Percentiles rank a stretch among this genome's conserved stretches.
These are phyloP conservation scores for Anisodus tanguticus DNA, from an alignment of 257 asterid species.

Conservation along the genomic window DNA sequence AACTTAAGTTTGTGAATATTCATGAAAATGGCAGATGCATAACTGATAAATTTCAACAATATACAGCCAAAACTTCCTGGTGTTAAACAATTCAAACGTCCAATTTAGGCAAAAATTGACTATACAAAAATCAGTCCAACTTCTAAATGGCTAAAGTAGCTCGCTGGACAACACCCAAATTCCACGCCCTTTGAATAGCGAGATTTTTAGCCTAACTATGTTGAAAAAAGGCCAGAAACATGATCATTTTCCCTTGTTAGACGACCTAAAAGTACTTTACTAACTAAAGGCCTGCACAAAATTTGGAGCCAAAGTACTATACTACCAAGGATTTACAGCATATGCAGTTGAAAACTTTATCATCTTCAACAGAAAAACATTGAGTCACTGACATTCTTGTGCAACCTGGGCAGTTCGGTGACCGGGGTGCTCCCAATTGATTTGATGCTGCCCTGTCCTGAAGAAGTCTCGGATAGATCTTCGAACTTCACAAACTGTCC, in stretches of 20 bases:
- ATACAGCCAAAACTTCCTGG: background rate
- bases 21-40: background rate
- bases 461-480: slow-evolving; percentile 65
- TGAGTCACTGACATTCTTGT: slow-evolving; percentile 68
- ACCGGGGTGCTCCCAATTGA: slow-evolving; percentile 43
- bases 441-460: slow-evolving; percentile 45
- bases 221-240: background rate
- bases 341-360: slow-evolving; percentile 8
- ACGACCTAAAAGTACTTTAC: slow-evolving; percentile 10
- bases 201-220: background rate
- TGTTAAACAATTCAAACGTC: background rate
- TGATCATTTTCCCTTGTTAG: slow-evolving; percentile 17
- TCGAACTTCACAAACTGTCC: slow-evolving; percentile 75
- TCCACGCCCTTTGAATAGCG: background rate
- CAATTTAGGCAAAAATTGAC: background rate
- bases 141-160: slow-evolving; percentile 2
- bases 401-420: slow-evolving; percentile 82
- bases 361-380: slow-evolving; percentile 86
- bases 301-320: slow-evolving; percentile 6
- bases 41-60: background rate
- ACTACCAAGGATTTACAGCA: slow-evolving; percentile 30
- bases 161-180: background rate
- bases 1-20: background rate
- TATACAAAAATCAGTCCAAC: slow-evolving; percentile 13
- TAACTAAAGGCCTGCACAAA: slow-evolving; percentile 15